Percentiles rank a stretch among this genome's conserved stretches.
These are phyloP conservation scores for Fraxinus baroniana DNA, from an alignment of 305 asterid species.

Conservation along the genomic window DNA sequence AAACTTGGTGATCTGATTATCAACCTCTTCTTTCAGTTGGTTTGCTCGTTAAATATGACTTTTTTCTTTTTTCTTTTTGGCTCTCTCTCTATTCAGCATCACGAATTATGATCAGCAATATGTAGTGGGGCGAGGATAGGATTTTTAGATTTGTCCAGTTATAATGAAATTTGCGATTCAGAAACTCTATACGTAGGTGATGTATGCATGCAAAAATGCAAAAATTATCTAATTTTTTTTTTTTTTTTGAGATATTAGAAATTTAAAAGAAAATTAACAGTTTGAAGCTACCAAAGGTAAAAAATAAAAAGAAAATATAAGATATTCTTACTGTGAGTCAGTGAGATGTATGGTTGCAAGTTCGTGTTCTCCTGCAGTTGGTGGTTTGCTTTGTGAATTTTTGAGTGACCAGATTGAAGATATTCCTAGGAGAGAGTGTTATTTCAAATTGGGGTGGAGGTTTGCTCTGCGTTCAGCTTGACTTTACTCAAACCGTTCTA, in stretches of 20 bases:
- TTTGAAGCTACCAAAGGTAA: neutral
- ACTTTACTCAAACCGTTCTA: neutral
- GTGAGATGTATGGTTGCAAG: neutral
- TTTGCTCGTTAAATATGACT: neutral
- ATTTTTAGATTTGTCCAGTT: neutral
- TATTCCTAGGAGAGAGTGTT: neutral
- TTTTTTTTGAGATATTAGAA: neutral
- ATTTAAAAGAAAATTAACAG: neutral
- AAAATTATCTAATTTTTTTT: neutral
- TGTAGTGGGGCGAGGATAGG: neutral
- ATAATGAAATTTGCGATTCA: neutral
- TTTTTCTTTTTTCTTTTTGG: no score
- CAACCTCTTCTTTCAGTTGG: neutral
- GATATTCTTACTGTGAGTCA: neutral
- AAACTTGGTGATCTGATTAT: neutral
- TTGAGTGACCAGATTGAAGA: neutral
- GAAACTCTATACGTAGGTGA: neutral
- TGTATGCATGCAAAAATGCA: neutral
- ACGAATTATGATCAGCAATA: neutral
- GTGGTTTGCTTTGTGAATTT: neutral
- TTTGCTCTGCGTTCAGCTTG: neutral
- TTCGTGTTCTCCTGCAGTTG: neutral
- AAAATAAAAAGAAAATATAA: neutral
- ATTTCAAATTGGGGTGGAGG: neutral
- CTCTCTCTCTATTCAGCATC: neutral